Evolutionary conservation across 345 rosid genomes (phyloP).

Genomic region (rapeseed (Brassica napus)): Da-Ae NC_063436.1:23521501-23522000

Average conservation of each 20-base stretch:
- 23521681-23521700: conserved; percentile 49
- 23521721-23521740: conserved; percentile 50
- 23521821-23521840: conserved; percentile 48
- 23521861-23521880: conserved; percentile 53
- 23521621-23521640: conserved; percentile 60
- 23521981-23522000: conserved; percentile 16
- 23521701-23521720: conserved; percentile 57
- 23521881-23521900: conserved; percentile 48
- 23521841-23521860: conserved; percentile 46
- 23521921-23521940: conserved; percentile 53
- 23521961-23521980: conserved; percentile 43
- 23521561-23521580: conserved; percentile 44
- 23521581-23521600: conserved; percentile 62
- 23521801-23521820: conserved; percentile 42
- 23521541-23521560: conserved; percentile 53
- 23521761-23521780: conserved; percentile 47
- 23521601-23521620: conserved; percentile 61
- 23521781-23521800: conserved; percentile 42
- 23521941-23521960: conserved; percentile 61
- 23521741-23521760: conserved; percentile 50
- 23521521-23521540: conserved; percentile 58
- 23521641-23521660: conserved; percentile 68
- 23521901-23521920: conserved; percentile 47
- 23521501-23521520: conserved; percentile 43
- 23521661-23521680: conserved; percentile 66